Conservation (phyloP, 306 rosid genomes). For the Macrotyloma uniflorum region DNA sequence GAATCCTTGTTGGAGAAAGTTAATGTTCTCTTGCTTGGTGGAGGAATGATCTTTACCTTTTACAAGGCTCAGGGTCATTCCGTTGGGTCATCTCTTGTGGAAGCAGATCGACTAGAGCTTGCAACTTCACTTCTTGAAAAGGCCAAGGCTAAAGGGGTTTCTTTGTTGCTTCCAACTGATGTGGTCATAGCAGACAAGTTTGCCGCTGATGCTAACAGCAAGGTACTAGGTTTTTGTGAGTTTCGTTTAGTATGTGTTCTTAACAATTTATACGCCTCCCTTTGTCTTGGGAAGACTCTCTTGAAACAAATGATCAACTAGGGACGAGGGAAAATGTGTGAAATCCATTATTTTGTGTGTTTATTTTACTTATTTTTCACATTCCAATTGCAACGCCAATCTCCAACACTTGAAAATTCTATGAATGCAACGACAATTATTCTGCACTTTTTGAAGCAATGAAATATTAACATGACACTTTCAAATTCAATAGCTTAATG, state of each 20-base stretch:
- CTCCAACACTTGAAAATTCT: not conserved
- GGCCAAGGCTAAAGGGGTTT: constrained; percentile 89
- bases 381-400: not conserved
- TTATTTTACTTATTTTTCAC: not conserved
- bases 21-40: constrained; percentile 79
- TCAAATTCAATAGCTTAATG: not conserved
- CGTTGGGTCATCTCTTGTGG: constrained; percentile 91
- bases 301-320: not conserved
- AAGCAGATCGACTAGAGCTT: constrained; percentile 80
- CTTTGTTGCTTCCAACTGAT: constrained; percentile 88
- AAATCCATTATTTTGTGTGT: not conserved
- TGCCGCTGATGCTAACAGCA: constrained; percentile 87
- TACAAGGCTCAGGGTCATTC: constrained; percentile 93
- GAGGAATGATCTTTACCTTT: constrained; percentile 92
- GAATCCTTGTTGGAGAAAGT: constrained; percentile 89
- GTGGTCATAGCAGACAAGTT: constrained; percentile 89
- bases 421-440: not conserved
- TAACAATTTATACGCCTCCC: not conserved
- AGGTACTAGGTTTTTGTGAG: constrained; percentile 52
- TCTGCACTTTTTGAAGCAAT: not conserved
- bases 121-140: constrained; percentile 76
- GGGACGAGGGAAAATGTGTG: not conserved
- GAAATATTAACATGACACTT: not conserved
- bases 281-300: not conserved
- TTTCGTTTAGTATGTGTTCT: not conserved